These are phyloP conservation scores for Leucocoprinus birnbaumii DNA, from an alignment of 768 basidiomycete genomes.

Conservation along the genomic window DNA sequence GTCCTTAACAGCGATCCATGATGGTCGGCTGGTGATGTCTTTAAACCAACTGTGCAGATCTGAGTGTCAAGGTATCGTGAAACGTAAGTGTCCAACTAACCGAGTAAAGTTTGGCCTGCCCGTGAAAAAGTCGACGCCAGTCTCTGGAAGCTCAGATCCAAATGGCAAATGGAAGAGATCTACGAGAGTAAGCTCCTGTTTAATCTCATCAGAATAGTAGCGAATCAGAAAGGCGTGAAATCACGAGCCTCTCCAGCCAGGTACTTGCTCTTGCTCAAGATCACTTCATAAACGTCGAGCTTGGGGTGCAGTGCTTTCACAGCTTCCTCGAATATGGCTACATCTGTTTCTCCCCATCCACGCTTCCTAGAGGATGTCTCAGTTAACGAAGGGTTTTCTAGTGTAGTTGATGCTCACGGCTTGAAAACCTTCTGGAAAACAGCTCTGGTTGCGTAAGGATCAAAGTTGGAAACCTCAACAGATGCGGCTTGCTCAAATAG, in stretches of 20 bases:
- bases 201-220: background rate
- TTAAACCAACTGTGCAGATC: slow-evolving; percentile 20
- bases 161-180: slow-evolving; percentile 47
- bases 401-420: slow-evolving; percentile 25
- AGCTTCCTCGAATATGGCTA: slow-evolving; percentile 22
- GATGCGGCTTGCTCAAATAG: slow-evolving; percentile 47
- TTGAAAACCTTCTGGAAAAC: slow-evolving; percentile 52
- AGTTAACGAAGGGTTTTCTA: too few species aligned
- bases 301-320: slow-evolving; percentile 29
- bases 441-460: slow-evolving; percentile 33
- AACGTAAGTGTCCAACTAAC: slow-evolving; percentile 20
- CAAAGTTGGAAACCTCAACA: slow-evolving; percentile 52
- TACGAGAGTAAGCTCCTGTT: slow-evolving; percentile 41
- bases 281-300: slow-evolving; percentile 49
- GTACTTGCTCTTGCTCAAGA: slow-evolving; percentile 51
- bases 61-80: too few species aligned
- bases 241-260: slow-evolving; percentile 51
- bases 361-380: background rate
- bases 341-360: slow-evolving; percentile 16
- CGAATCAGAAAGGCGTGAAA: background rate
- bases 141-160: slow-evolving; percentile 21
- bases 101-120: slow-evolving; percentile 43
- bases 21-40: slow-evolving; percentile 19
- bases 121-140: slow-evolving; percentile 26
- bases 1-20: slow-evolving; percentile 23